phyloP scores from a whole-genome alignment of 345 rosid genomes.

The Bruguiera parviflora region DNA sequence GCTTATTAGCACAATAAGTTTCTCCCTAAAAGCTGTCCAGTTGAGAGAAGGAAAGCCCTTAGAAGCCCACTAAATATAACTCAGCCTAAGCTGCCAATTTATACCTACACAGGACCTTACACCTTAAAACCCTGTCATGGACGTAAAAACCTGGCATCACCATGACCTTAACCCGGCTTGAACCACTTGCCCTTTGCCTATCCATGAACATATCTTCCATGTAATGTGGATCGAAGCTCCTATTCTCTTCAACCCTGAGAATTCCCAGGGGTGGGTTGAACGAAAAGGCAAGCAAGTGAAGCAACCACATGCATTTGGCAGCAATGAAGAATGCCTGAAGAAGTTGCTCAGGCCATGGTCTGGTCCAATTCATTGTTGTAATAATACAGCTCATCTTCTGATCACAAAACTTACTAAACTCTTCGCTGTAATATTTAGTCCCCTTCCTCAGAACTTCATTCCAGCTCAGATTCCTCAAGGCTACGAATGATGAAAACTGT shows the following conservation, averaged over 20 bases:
- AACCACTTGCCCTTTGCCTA: slow-evolving; percentile 45
- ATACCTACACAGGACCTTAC: slow-evolving; percentile 87
- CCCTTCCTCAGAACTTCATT: slow-evolving; percentile 83
- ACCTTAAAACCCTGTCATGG: slow-evolving; percentile 66
- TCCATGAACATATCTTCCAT: slow-evolving; percentile 85
- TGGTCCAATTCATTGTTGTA: slow-evolving; percentile 67
- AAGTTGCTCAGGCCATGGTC: slow-evolving; percentile 87
- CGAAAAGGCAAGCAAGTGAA: slow-evolving; percentile 92
- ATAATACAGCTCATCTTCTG: slow-evolving; percentile 91
- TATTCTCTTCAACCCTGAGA: slow-evolving; percentile 72
- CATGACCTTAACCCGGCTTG: slow-evolving; percentile 72
- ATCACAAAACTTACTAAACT: slow-evolving; percentile 91
- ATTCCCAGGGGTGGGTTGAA: slow-evolving; percentile 68
- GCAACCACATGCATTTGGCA: slow-evolving; percentile 86
- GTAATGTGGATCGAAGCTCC: slow-evolving; percentile 56
- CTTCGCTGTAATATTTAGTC: slow-evolving; percentile 90
- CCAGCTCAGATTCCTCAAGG: slow-evolving; percentile 85
- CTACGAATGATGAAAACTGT: slow-evolving; percentile 67
- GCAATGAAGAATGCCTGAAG: slow-evolving; percentile 84
- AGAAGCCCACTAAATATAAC: too few relatives aligned
- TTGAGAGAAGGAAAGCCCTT: too few relatives aligned
- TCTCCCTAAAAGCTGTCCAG: too few relatives aligned
- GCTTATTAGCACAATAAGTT: too few relatives aligned
- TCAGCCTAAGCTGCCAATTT: slow-evolving; percentile 38
- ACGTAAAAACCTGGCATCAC: slow-evolving; percentile 93